These are phyloP conservation scores for Thecaphora thlaspeos DNA, from an alignment of 1,284 basidiomycete genomes.

Conservation along the genomic window DNA sequence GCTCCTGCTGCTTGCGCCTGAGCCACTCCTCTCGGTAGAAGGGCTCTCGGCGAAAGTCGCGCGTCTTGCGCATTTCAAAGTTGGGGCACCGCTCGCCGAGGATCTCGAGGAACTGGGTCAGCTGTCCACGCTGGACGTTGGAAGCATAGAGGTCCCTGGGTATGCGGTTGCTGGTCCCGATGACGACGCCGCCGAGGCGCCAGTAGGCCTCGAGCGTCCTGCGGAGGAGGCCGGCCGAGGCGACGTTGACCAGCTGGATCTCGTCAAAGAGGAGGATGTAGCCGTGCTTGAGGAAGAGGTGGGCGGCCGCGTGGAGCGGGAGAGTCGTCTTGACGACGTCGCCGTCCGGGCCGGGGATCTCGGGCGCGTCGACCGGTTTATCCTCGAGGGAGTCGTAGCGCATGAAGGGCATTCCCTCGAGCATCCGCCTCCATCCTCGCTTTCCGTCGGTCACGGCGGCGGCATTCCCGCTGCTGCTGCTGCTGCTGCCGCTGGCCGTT, in stretches of 20 bases:
- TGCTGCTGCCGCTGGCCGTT: conserved; percentile 1
- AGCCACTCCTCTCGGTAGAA: conserved; percentile 32
- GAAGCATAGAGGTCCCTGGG: conserved; percentile 71
- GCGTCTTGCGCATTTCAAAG: conserved; percentile 61
- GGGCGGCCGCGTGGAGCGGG: conserved; percentile 62
- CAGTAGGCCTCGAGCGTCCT: conserved; percentile 74
- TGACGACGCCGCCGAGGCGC: conserved; percentile 71
- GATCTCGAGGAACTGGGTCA: conserved; percentile 65
- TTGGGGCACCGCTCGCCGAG: conserved; percentile 68
- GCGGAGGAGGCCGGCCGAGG: conserved; percentile 67
- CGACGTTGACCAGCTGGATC: conserved; percentile 71
- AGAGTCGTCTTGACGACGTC: conserved; percentile 43
- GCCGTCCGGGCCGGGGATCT: conserved; percentile 31
- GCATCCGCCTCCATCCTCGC: conserved; percentile 18
- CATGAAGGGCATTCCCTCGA: conserved; percentile 45
- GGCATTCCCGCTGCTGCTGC: no score
- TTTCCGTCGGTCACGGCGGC: no score
- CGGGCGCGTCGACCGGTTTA: conserved; percentile 4
- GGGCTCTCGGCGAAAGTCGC: conserved; percentile 59
- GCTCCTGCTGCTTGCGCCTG: conserved; percentile 8
- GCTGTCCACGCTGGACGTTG: conserved; percentile 67
- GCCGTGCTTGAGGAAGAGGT: conserved; percentile 63
- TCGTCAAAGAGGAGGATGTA: conserved; percentile 71
- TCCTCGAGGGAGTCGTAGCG: conserved; percentile 31
- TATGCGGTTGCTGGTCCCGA: conserved; percentile 65